These are phyloP conservation scores for Westerdykella ornata DNA, from an alignment of 2,329 filamentous ascomycete species.

Conservation along the genomic window DNA sequence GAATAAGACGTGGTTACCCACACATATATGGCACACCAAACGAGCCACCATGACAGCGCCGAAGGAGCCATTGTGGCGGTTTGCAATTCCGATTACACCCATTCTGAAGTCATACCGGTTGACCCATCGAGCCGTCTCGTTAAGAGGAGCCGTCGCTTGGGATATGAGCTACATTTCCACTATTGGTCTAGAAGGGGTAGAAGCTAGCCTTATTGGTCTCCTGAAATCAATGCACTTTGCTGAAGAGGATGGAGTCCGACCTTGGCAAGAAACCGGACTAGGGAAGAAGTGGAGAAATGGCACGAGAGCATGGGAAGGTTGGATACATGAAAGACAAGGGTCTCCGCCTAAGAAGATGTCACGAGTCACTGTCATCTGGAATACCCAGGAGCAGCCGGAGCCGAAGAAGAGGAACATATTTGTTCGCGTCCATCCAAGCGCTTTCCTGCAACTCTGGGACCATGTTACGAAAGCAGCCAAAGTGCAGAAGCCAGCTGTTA, in stretches of 20 bases:
- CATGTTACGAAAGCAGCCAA: conserved; percentile 54
- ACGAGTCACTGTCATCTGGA: conserved; percentile 71
- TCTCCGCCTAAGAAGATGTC: conserved; percentile 54
- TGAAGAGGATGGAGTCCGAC: conserved; percentile 46
- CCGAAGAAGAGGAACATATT: conserved; percentile 51
- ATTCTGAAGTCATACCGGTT: conserved; percentile 85
- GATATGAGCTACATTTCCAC: conserved; percentile 93
- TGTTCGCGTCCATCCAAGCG: conserved; percentile 74
- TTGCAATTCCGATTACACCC: conserved; percentile 75
- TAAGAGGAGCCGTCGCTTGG: conserved; percentile 76
- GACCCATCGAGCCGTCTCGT: conserved; percentile 71
- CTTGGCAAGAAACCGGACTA: conserved; percentile 49
- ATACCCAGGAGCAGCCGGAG: conserved; percentile 30
- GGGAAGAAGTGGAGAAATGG: conserved; percentile 66
- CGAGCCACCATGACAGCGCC: conserved; percentile 77
- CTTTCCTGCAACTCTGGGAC: conserved; percentile 63
- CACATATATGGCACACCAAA: conserved; percentile 91
- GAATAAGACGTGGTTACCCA: conserved; percentile 89
- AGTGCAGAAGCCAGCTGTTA: conserved; percentile 55
- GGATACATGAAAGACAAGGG: conserved; percentile 52
- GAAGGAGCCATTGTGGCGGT: conserved; percentile 77
- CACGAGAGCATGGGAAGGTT: conserved; percentile 51
- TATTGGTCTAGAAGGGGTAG: conserved; percentile 65
- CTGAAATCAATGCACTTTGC: conserved; percentile 56
- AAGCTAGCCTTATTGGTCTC: conserved; percentile 57